Conservation (phyloP, 2,329 filamentous ascomycete genomes). For the Hypoxylon sp. region DNA sequence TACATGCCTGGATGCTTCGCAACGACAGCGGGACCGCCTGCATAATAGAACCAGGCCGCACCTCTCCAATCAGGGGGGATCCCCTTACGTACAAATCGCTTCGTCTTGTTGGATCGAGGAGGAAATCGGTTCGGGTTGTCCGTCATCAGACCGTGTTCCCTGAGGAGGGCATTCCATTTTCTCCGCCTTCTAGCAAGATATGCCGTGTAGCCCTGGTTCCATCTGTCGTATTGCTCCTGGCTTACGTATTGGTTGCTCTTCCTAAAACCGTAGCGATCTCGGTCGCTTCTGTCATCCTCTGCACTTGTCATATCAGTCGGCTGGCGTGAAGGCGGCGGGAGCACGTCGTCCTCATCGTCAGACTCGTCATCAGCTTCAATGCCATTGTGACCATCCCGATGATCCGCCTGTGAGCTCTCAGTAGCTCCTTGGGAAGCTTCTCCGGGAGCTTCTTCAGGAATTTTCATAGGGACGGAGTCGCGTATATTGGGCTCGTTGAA, state of each 20-base stretch:
- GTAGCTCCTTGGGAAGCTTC: background rate
- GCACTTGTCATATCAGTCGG: conserved; percentile 47
- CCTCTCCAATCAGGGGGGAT: conserved; percentile 94
- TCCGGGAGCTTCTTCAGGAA: conserved; percentile 17
- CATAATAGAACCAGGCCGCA: conserved; percentile 97
- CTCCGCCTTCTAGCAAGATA: conserved; percentile 77
- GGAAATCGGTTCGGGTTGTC: conserved; percentile 80
- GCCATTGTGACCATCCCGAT: background rate
- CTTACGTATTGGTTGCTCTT: conserved; percentile 84
- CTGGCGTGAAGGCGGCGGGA: conserved; percentile 37
- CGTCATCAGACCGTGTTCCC: conserved; percentile 76
- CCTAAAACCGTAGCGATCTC: conserved; percentile 91
- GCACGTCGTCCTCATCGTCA: conserved; percentile 17
- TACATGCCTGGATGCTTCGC: conserved; percentile 81
- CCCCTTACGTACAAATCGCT: conserved; percentile 89
- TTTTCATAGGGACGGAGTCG: conserved; percentile 47
- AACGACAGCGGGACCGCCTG: conserved; percentile 82
- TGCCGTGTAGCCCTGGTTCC: conserved; percentile 77
- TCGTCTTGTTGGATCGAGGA: conserved; percentile 80
- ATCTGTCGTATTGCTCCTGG: conserved; percentile 79
- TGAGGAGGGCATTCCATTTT: conserved; percentile 84
- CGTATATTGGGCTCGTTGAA: conserved; percentile 47
- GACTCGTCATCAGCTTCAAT: background rate
- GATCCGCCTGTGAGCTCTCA: conserved; percentile 6
- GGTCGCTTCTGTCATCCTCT: conserved; percentile 60